Base-by-base conservation (phyloP, 2,329 filamentous ascomycete species). In the Dactylellina haptotyla region DNA sequence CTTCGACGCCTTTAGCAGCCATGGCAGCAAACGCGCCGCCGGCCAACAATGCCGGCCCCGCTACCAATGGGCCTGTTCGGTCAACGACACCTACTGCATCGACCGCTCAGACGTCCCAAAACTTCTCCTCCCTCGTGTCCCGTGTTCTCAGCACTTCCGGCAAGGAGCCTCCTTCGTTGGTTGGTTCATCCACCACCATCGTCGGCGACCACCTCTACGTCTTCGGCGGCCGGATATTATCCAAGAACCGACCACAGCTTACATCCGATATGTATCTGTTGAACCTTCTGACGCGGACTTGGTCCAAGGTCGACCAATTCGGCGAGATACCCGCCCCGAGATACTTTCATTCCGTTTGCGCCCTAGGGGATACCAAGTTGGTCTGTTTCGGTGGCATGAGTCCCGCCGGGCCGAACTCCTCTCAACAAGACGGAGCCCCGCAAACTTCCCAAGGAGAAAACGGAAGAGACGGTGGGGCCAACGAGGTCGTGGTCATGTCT, bases 321-420 rank as follows among this genome's bases (percentile, higher is more conserved):
- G 95, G 95, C 46, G 93, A 98, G 78, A 84, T 96, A 37, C 95
- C 95, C 0, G 90, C 93, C 1, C 92, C 95, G 6, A 87, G 95
- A 74, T 99, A 99, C 80, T 99, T 99, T 77, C 95, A 99, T 83
- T 98, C 93, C 76, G 91, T 98, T 80, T 99, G 95, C 80, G 87
- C 92, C 0, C 83, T 99, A 1, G 95, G 95, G 20, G 95, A 98
- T 80, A 94, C 92, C 1, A 99, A 98, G 81, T 85, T 99, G 80
- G 94, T 99, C 2, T 98, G 94, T 81, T 99, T 98, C 81, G 95
- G 95, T 67, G 95, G 95, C 77, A 99, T 99, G 95, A 97, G 94
- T 8, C 93, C 94, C 0, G 73, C 67, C 14, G 43, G 41, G 12
- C 23, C 67, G 9, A 50, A 25, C 20, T 37, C 45, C 20, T 46